Conservation (phyloP, 2,329 filamentous ascomycete genomes). For the Claviceps sp. region DNA sequence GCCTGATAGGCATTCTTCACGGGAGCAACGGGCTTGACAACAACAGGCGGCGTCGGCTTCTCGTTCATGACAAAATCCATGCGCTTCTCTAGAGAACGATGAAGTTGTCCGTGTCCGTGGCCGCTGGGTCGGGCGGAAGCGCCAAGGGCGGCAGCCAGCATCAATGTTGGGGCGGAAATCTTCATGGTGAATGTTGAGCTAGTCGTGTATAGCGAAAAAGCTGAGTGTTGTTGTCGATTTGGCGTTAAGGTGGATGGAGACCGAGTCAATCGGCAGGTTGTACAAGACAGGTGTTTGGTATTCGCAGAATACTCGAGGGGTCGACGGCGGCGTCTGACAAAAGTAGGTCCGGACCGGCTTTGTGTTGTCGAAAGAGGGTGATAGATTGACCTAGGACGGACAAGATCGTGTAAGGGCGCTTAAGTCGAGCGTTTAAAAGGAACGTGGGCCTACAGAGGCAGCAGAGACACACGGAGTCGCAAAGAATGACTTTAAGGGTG, state of each 20-base stretch:
- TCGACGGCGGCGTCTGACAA: no score
- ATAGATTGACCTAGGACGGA: not conserved
- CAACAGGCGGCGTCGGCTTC: slow-evolving; percentile 16
- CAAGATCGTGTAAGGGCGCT: not conserved
- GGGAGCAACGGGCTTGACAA: slow-evolving; percentile 5
- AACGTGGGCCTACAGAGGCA: not conserved
- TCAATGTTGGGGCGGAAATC: slow-evolving; percentile 22
- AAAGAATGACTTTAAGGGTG: not conserved
- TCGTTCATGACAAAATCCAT: slow-evolving; percentile 21
- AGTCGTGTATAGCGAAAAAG: not conserved
- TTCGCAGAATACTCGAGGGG: slow-evolving; percentile 8
- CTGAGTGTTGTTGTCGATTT: not conserved
- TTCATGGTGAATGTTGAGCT: slow-evolving; percentile 23
- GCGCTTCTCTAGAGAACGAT: slow-evolving; percentile 19
- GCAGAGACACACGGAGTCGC: not conserved
- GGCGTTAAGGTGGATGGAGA: not conserved
- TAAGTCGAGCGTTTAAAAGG: not conserved
- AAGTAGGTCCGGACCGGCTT: not conserved
- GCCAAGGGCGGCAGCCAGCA: slow-evolving; percentile 27
- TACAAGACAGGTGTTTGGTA: slow-evolving; percentile 1
- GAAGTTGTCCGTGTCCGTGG: slow-evolving; percentile 22
- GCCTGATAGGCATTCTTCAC: not conserved
- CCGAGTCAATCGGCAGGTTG: slow-evolving; percentile 3
- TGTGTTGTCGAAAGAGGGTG: slow-evolving; percentile 5
- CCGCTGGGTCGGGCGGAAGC: slow-evolving; percentile 28